Evolutionary conservation across 2,329 filamentous ascomycete species (phyloP).

Genomic region (Sphaerostilbella broomeana): DNA sequence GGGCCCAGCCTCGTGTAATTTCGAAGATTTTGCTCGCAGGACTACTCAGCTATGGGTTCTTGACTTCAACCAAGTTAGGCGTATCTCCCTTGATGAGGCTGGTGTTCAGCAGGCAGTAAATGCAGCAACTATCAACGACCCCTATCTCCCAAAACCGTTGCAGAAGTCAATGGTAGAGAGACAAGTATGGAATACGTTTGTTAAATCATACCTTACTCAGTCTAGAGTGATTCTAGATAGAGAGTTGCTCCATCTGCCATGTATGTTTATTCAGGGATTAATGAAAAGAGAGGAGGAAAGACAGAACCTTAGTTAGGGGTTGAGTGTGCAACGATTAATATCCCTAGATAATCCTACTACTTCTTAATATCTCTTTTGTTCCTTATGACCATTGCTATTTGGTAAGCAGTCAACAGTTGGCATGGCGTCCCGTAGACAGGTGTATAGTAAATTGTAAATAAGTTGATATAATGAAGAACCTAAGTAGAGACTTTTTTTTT

Average conservation of each 20-base stretch:
- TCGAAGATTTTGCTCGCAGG: conserved; percentile 12
- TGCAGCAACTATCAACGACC: conserved; percentile 18
- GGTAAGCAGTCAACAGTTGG: too few species aligned
- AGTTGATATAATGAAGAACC: too few species aligned
- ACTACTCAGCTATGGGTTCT: conserved; percentile 23
- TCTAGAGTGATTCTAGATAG: conserved; percentile 3
- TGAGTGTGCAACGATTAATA: too few species aligned
- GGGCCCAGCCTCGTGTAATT: not conserved
- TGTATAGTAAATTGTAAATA: too few species aligned
- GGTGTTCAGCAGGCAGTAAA: conserved; percentile 18
- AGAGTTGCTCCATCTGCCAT: not conserved
- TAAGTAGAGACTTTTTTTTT: too few species aligned
- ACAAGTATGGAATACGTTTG: conserved; percentile 14
- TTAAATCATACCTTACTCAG: not conserved
- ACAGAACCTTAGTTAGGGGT: too few species aligned
- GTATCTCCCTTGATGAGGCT: conserved; percentile 17
- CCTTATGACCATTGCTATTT: too few species aligned
- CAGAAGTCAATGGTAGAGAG: conserved; percentile 4
- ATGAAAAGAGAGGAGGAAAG: not conserved
- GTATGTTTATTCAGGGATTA: conserved; percentile 9
- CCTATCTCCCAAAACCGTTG: conserved; percentile 18
- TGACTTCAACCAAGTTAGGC: conserved; percentile 26
- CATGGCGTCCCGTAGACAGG: too few species aligned
- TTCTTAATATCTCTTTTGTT: too few species aligned
- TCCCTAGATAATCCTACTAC: too few species aligned